A percentile compares a stretch with the other conserved stretches of the same genome.
Evolutionary conservation across 768 basidiomycete genomes (phyloP).

Genomic region (Strobilomyces echinocephalus): DNA sequence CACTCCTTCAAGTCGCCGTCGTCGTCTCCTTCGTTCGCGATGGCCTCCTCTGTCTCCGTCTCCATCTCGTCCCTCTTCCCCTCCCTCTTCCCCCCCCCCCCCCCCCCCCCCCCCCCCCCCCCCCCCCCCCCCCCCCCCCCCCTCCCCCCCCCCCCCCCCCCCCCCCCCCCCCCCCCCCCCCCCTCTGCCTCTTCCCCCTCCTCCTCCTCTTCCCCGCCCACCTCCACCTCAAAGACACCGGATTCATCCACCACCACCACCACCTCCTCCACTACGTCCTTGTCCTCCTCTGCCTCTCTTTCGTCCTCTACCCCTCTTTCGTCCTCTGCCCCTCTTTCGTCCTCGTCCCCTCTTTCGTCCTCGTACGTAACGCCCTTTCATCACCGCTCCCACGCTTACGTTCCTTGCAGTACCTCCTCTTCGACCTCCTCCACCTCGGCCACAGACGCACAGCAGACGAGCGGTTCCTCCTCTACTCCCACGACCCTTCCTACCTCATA

Average conservation of each 20-base stretch:
- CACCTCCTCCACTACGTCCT: background rate
- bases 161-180: background rate
- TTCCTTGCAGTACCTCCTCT: background rate
- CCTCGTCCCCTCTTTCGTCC: background rate
- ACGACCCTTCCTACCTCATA: background rate
- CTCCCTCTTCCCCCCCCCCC: background rate
- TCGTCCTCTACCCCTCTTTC: too few relatives aligned
- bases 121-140: background rate
- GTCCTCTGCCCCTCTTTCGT: background rate
- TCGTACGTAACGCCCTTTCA: constrained; percentile 7
- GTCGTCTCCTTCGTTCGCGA: background rate
- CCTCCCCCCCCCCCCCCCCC: background rate
- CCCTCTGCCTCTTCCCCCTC: too few relatives aligned
- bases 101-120: background rate
- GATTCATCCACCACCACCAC: background rate
- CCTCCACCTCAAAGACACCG: background rate
- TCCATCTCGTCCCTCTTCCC: too few relatives aligned
- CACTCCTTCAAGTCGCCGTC: background rate
- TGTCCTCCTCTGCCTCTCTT: too few relatives aligned
- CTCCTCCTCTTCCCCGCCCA: background rate
- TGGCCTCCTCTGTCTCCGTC: background rate
- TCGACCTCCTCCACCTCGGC: background rate
- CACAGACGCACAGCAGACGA: too few relatives aligned
- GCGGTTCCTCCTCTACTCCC: constrained; percentile 1
- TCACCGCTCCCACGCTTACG: background rate